Percentiles rank a stretch among this genome's conserved stretches.
Evolutionary conservation across 805 yeast species (phyloP).

Genomic region (Saccharomycopsis malanga): DNA sequence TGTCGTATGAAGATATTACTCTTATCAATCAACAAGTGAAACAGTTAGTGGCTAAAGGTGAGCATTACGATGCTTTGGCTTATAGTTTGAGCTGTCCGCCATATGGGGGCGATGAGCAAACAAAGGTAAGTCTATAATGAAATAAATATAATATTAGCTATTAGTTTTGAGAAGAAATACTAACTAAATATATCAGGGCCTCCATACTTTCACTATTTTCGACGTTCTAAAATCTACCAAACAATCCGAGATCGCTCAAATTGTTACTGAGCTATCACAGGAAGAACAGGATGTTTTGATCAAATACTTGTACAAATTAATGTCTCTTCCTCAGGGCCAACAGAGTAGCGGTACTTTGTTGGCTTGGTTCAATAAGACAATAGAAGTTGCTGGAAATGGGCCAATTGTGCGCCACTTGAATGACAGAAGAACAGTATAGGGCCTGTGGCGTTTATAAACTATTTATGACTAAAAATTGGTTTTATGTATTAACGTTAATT

Average conservation of each 20-base stretch:
- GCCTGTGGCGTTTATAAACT: no score
- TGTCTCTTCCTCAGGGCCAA: constrained; percentile 71
- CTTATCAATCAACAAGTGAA: constrained; percentile 52
- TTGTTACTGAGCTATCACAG: constrained; percentile 51
- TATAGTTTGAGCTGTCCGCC: constrained; percentile 70
- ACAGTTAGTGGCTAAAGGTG: constrained; percentile 61
- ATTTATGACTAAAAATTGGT: background rate
- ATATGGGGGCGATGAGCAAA: constrained; percentile 60
- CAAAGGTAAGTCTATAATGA: constrained; percentile 33
- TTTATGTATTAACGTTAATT: no score
- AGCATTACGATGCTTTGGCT: constrained; percentile 57
- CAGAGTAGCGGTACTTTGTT: constrained; percentile 81
- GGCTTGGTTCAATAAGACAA: constrained; percentile 88
- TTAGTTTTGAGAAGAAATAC: constrained; percentile 1
- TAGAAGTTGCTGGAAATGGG: constrained; percentile 79
- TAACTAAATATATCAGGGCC: background rate
- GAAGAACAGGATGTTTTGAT: constrained; percentile 72
- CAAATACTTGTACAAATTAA: constrained; percentile 80
- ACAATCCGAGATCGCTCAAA: constrained; percentile 55
- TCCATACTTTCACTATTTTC: constrained; percentile 49
- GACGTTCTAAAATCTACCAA: constrained; percentile 65
- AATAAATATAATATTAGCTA: background rate
- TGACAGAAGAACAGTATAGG: constrained; percentile 75
- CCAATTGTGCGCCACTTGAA: constrained; percentile 80
- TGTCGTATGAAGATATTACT: constrained; percentile 47